A percentile compares a stretch with the other conserved stretches of the same genome.
Evolutionary conservation across 2,329 filamentous ascomycete species (phyloP).

Genomic region (Thelonectria olida): DNA sequence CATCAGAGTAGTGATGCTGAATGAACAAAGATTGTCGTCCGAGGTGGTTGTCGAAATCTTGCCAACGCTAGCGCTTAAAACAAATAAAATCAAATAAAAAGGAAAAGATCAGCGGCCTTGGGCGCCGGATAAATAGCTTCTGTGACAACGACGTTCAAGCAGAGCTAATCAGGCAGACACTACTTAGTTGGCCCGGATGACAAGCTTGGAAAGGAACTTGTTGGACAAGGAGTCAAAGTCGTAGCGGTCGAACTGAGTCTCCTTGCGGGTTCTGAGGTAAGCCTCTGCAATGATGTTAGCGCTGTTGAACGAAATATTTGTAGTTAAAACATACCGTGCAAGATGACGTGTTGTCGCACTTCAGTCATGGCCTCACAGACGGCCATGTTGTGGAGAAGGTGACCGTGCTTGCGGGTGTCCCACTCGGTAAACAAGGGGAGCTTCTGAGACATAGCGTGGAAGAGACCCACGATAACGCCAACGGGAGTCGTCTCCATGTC

Average conservation of each 20-base stretch:
- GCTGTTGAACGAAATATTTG: neutral
- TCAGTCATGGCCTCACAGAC: constrained; percentile 97
- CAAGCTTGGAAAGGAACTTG: constrained; percentile 96
- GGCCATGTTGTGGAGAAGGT: constrained; percentile 86
- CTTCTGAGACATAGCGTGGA: constrained; percentile 98
- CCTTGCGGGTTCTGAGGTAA: constrained; percentile 83
- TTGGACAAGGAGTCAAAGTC: constrained; percentile 97
- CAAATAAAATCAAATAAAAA: constrained; percentile 43
- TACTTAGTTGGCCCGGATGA: constrained; percentile 93
- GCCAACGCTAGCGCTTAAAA: constrained; percentile 56
- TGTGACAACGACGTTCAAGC: constrained; percentile 31
- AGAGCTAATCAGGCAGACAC: constrained; percentile 14
- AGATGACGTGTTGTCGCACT: constrained; percentile 89
- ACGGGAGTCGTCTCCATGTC: constrained; percentile 98
- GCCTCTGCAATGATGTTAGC: constrained; percentile 67
- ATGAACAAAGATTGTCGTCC: constrained; percentile 40
- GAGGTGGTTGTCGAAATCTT: constrained; percentile 45
- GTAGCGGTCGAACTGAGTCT: constrained; percentile 85
- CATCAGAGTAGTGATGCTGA: constrained; percentile 35
- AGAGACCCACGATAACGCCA: constrained; percentile 94
- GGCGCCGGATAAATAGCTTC: constrained; percentile 20
- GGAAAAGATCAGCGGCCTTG: constrained; percentile 35
- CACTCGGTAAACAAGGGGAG: constrained; percentile 91
- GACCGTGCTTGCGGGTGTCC: constrained; percentile 91
- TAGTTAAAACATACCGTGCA: constrained; percentile 78